These are phyloP conservation scores for Ceratobasidium sp. DNA, from an alignment of 1,284 basidiomycete species.

Conservation along the genomic window DNA sequence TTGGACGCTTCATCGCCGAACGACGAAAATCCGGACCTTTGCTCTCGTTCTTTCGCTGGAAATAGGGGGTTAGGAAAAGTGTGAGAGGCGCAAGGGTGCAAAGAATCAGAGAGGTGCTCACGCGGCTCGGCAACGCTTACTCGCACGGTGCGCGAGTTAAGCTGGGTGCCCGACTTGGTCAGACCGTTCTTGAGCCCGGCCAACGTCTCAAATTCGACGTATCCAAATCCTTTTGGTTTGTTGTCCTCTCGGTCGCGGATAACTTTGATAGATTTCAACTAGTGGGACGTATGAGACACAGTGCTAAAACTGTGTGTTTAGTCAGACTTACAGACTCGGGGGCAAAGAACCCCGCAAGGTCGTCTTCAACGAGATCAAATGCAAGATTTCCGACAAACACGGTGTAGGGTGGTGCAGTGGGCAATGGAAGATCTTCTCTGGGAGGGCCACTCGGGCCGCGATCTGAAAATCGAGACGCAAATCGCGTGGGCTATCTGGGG, in stretches of 20 bases:
- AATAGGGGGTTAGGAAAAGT: constrained; percentile 37
- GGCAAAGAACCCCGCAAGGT: constrained; percentile 85
- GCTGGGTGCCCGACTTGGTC: constrained; percentile 64
- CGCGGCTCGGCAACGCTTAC: constrained; percentile 96
- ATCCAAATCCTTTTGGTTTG: constrained; percentile 97
- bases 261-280: constrained; percentile 90
- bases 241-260: constrained; percentile 87
- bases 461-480: constrained; percentile 51
- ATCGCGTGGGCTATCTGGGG: constrained; percentile 23
- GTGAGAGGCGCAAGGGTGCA: constrained; percentile 20
- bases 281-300: constrained; percentile 17
- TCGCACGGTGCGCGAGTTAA: constrained; percentile 84
- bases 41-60: constrained; percentile 74
- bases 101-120: constrained; percentile 59
- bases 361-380: constrained; percentile 89
- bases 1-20: constrained; percentile 78
- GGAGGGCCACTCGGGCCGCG: constrained; percentile 56
- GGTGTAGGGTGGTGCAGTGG: constrained; percentile 94
- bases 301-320: constrained; percentile 30
- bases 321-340: constrained; percentile 64
- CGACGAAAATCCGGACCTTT: constrained; percentile 53
- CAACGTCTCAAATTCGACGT: constrained; percentile 90
- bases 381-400: constrained; percentile 96
- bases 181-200: constrained; percentile 88
- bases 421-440: constrained; percentile 92